Evolutionary conservation across 306 rosid genomes (phyloP).

Genomic region (Cicer chorassanicum): DNA sequence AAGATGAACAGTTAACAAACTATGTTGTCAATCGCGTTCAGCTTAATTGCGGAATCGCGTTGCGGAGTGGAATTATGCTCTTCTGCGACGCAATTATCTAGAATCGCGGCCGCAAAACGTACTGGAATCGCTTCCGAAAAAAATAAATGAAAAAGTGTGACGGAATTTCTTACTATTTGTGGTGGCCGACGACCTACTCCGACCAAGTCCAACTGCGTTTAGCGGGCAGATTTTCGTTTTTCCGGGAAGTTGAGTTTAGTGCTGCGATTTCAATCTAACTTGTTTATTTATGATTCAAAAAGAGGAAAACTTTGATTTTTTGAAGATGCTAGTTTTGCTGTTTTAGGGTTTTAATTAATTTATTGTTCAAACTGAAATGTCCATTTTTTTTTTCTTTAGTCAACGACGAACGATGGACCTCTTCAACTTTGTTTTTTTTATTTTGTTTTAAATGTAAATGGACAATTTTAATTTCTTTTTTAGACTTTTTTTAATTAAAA

Average conservation of each 20-base stretch:
- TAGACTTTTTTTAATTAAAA: too few species aligned
- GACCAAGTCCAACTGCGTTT: neutral
- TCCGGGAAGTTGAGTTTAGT: neutral
- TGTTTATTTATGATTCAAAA: neutral
- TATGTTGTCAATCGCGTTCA: too few species aligned
- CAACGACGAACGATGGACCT: neutral
- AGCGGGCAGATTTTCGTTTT: neutral
- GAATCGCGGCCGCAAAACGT: neutral
- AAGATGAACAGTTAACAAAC: neutral
- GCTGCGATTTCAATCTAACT: too few species aligned
- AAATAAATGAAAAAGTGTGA: neutral
- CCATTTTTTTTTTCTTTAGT: neutral
- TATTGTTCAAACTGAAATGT: neutral
- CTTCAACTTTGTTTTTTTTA: too few species aligned
- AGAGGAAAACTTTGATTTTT: neutral
- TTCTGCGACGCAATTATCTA: neutral
- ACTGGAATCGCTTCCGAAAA: neutral
- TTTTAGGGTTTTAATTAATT: slow-evolving; percentile 19
- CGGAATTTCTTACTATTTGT: neutral
- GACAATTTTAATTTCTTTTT: too few species aligned
- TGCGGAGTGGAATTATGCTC: neutral
- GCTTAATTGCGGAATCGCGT: neutral
- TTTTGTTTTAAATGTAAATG: too few species aligned
- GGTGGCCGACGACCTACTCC: neutral
- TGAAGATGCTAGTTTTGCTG: slow-evolving; percentile 2